Evolutionary conservation across 257 asterid species (phyloP).

Genomic region (Paraleonurus japonicus): DNA sequence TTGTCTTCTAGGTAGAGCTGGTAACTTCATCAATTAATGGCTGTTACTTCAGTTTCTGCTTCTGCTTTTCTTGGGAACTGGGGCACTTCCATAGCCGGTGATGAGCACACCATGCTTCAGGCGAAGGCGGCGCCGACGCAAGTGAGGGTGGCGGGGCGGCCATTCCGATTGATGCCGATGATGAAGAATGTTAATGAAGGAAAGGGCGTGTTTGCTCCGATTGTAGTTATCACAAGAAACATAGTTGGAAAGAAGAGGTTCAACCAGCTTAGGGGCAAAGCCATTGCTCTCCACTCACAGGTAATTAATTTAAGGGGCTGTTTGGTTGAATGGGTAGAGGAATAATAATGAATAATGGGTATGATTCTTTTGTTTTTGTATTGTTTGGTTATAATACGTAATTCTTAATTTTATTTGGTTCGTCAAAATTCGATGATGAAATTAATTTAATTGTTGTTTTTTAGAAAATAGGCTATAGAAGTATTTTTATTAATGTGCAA

Average conservation of each 20-base stretch:
- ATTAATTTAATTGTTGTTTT: no score
- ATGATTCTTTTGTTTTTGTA: no score
- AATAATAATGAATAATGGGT: no score
- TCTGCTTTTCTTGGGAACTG: conserved; percentile 67
- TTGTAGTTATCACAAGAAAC: conserved; percentile 60
- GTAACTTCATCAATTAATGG: conserved; percentile 34
- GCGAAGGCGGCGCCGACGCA: conserved; percentile 33
- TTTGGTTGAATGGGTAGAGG: no score
- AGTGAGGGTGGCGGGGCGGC: conserved; percentile 42
- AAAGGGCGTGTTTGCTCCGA: conserved; percentile 84
- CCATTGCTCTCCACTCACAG: conserved; percentile 97
- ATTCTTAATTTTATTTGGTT: no score
- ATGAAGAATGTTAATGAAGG: conserved; percentile 82
- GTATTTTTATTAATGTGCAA: no score
- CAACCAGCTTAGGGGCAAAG: conserved; percentile 91
- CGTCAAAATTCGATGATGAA: no score
- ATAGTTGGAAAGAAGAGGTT: conserved; percentile 84
- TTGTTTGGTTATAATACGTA: no score
- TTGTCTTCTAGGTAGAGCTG: background rate
- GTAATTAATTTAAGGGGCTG: conserved; percentile 24
- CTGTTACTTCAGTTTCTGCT: conserved; percentile 50
- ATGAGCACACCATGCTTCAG: conserved; percentile 44
- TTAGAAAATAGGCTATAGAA: no score
- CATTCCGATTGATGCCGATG: conserved; percentile 62
- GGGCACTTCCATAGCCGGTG: conserved; percentile 53